Percentiles rank a stretch among this genome's conserved stretches.
These are phyloP conservation scores for Chrysanthemum lavandulifolium DNA, from an alignment of 129 eudicot genomes.

Conservation along the genomic window DNA sequence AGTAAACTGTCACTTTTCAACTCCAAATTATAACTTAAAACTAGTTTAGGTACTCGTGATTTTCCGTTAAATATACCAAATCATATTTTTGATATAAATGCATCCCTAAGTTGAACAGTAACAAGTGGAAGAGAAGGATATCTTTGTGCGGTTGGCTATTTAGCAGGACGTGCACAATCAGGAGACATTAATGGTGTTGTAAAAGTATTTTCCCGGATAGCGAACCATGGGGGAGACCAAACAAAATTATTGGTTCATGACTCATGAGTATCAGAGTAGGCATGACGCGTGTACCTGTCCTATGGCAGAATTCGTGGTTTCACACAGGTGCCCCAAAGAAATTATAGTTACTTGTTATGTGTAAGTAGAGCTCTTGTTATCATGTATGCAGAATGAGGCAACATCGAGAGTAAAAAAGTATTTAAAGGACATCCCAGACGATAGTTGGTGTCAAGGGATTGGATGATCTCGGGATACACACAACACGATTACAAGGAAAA, in stretches of 20 bases:
- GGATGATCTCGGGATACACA: conserved; percentile 82
- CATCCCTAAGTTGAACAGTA: background rate
- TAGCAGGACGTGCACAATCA: conserved; percentile 69
- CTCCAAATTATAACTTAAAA: too few species aligned
- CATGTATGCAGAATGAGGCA: conserved; percentile 82
- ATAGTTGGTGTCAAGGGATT: conserved; percentile 83
- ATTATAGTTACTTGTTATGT: conserved; percentile 48
- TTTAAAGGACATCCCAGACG: conserved; percentile 66
- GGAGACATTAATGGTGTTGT: conserved; percentile 62
- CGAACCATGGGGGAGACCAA: conserved; percentile 51
- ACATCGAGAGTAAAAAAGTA: conserved; percentile 67
- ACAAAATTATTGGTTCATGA: conserved; percentile 71
- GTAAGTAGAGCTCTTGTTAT: conserved; percentile 91
- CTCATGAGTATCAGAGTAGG: conserved; percentile 28
- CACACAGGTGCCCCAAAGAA: conserved; percentile 63
- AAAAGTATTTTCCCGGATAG: conserved; percentile 42
- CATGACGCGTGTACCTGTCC: conserved; percentile 65
- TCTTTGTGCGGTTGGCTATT: conserved; percentile 87
- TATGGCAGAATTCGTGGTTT: conserved; percentile 62
- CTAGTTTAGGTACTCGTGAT: too few species aligned
- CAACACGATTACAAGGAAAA: conserved; percentile 73
- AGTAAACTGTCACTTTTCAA: too few species aligned
- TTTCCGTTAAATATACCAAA: too few species aligned
- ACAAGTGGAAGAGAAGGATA: conserved; percentile 57
- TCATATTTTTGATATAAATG: too few species aligned